Percentiles rank a stretch among this genome's conserved stretches.
Evolutionary conservation across 805 yeast species (phyloP).

Genomic region (Candida succiphila): DNA sequence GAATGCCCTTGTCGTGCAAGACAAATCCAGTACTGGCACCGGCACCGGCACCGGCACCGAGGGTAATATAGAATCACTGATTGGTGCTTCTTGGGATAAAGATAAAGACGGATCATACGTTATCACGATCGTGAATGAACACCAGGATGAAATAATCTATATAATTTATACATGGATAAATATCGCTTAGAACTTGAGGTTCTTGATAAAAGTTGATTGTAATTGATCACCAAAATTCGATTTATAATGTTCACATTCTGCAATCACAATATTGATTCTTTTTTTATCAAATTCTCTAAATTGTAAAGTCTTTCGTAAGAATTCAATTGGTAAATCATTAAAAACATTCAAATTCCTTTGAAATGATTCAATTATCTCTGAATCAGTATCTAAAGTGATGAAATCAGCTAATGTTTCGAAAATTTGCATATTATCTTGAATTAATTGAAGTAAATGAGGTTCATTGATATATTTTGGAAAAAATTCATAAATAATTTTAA

Average conservation of each 20-base stretch:
- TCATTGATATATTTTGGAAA: constrained; percentile 36
- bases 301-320: constrained; percentile 46
- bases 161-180: too few species aligned
- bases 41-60: constrained; percentile 22
- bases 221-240: too few species aligned
- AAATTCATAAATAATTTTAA: constrained; percentile 41
- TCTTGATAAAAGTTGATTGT: too few species aligned
- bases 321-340: constrained; percentile 69
- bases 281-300: too few species aligned
- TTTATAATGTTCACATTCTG: constrained; percentile 13
- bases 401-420: constrained; percentile 56
- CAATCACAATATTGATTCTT: constrained; percentile 13
- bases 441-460: constrained; percentile 11
- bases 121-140: too few species aligned
- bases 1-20: constrained; percentile 26
- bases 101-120: constrained; percentile 43
- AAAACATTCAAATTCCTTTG: constrained; percentile 35
- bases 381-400: constrained; percentile 32
- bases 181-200: too few species aligned
- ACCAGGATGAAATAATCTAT: too few species aligned
- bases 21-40: constrained; percentile 11
- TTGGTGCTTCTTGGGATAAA: constrained; percentile 51
- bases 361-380: constrained; percentile 32
- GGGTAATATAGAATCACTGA: constrained; percentile 1
- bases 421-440: constrained; percentile 14